A percentile compares a stretch with the other conserved stretches of the same genome.
phyloP scores from a whole-genome alignment of 306 rosid genomes.

The Vigna radiata region DNA sequence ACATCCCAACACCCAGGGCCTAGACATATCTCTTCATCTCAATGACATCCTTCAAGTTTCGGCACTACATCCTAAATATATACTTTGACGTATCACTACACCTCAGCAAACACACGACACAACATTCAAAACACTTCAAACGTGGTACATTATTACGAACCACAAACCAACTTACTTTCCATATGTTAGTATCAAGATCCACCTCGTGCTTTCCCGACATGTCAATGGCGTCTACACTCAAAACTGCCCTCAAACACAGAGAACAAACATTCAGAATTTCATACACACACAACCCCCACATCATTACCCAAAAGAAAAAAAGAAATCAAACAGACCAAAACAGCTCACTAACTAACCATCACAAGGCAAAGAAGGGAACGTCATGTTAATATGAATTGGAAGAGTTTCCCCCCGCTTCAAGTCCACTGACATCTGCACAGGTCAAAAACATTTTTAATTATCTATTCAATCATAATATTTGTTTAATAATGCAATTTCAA shows the following conservation, averaged over 20 bases:
- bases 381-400: constrained; percentile 93
- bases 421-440: constrained; percentile 91
- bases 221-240: constrained; percentile 95
- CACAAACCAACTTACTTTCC: constrained; percentile 74
- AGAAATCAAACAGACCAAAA: constrained; percentile 36
- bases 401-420: constrained; percentile 96
- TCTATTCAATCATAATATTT: background rate
- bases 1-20: too few species aligned
- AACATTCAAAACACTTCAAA: background rate
- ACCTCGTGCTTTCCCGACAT: constrained; percentile 99
- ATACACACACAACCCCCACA: background rate
- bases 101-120: background rate
- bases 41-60: too few species aligned
- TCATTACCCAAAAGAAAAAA: constrained; percentile 12
- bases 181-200: constrained; percentile 95
- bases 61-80: background rate
- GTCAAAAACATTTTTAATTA: background rate
- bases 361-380: constrained; percentile 95
- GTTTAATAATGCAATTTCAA: background rate
- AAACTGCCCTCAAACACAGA: constrained; percentile 58
- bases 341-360: constrained; percentile 78
- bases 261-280: constrained; percentile 28
- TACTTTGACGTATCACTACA: background rate
- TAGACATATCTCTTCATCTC: too few species aligned
- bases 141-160: background rate